phyloP scores from a whole-genome alignment of 2,329 filamentous ascomycete species.

The Claviceps capensis region DNA sequence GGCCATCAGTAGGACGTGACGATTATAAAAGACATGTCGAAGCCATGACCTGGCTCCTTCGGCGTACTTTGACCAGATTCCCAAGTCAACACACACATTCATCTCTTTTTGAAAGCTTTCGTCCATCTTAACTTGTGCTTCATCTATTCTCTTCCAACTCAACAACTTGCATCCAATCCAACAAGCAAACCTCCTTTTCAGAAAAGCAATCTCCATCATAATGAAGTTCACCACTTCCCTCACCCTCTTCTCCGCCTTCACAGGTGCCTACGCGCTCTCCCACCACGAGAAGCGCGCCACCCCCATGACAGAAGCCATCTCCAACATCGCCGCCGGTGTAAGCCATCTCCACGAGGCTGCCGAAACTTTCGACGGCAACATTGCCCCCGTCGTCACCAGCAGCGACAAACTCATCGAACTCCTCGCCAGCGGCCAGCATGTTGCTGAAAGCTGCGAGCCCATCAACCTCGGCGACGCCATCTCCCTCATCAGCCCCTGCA shows the following conservation, averaged over 20 bases:
- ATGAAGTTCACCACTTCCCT: constrained; percentile 2
- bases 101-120: too few relatives aligned
- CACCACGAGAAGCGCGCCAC: neutral
- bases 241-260: constrained; percentile 1
- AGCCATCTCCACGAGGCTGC: neutral
- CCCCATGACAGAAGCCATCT: neutral
- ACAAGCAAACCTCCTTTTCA: too few relatives aligned
- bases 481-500: neutral
- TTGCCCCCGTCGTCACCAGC: neutral
- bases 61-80: neutral
- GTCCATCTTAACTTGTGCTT: too few relatives aligned
- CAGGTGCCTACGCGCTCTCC: neutral
- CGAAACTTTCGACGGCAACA: neutral
- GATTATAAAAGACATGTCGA: neutral
- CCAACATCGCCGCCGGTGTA: neutral
- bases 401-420: neutral
- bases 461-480: neutral
- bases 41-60: neutral
- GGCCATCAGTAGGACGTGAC: neutral
- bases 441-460: neutral
- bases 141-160: neutral
- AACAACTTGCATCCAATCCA: too few relatives aligned
- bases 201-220: neutral
- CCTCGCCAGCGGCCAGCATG: neutral
- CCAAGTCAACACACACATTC: neutral